Conservation (phyloP, 2,329 filamentous ascomycete genomes). For the Sphaerulina populicola region DNA sequence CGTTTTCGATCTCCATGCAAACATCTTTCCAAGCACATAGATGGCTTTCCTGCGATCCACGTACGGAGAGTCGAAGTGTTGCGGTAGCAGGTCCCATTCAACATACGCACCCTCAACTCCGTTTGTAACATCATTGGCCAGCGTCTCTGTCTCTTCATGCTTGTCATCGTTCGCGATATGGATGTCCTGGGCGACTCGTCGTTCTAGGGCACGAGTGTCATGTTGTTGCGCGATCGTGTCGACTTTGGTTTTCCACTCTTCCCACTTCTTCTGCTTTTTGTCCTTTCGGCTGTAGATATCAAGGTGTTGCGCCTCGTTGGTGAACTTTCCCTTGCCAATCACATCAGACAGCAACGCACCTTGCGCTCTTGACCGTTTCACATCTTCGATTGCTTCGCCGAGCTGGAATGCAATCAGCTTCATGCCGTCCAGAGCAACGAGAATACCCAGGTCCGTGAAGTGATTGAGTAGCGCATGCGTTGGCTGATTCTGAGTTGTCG, state of each 20-base stretch:
- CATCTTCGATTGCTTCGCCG: constrained; percentile 25
- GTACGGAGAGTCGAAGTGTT: constrained; percentile 35
- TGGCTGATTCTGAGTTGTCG: background rate
- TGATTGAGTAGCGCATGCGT: constrained; percentile 37
- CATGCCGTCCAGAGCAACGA: constrained; percentile 55
- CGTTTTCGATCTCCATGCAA: constrained; percentile 26
- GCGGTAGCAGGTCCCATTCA: constrained; percentile 40
- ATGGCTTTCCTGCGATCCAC: constrained; percentile 59
- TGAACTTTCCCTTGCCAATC: constrained; percentile 54
- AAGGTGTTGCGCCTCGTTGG: constrained; percentile 4
- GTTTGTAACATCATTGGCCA: constrained; percentile 5
- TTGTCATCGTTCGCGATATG: constrained; percentile 8
- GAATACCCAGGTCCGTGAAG: constrained; percentile 58
- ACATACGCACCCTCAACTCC: constrained; percentile 37
- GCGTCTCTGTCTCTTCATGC: constrained; percentile 6
- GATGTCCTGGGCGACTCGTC: constrained; percentile 26
- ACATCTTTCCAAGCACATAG: constrained; percentile 45
- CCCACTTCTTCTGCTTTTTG: constrained; percentile 20
- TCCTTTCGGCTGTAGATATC: constrained; percentile 11
- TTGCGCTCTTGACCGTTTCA: constrained; percentile 34
- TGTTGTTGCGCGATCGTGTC: constrained; percentile 20
- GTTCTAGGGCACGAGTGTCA: constrained; percentile 25
- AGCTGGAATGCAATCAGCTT: constrained; percentile 59
- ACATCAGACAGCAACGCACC: constrained; percentile 62
- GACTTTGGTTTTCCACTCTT: constrained; percentile 26